A percentile compares a stretch with the other conserved stretches of the same genome.
These are phyloP conservation scores for Aureobasidium namibiae DNA, from an alignment of 2,329 filamentous ascomycete species.

Conservation along the genomic window DNA sequence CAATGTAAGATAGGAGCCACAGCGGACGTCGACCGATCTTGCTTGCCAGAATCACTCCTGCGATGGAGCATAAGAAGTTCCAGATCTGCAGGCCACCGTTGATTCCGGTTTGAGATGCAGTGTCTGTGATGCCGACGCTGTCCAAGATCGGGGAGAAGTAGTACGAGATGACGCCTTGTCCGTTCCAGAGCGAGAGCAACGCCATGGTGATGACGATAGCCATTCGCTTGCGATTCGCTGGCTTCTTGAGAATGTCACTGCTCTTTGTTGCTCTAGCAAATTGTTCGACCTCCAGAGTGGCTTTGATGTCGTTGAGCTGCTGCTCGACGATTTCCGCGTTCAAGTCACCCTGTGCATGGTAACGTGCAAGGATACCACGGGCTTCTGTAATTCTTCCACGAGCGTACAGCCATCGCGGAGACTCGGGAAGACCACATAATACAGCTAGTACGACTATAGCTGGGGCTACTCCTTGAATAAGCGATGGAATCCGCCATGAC, in stretches of 20 bases:
- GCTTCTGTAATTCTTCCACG: conserved; percentile 38
- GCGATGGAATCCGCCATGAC: conserved; percentile 21
- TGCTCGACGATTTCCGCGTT: conserved; percentile 48
- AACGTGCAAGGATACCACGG: conserved; percentile 31
- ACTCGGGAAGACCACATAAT: conserved; percentile 36
- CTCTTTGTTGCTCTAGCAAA: not conserved
- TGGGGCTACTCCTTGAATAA: conserved; percentile 46
- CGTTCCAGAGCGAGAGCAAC: conserved; percentile 48
- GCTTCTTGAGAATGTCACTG: conserved; percentile 43
- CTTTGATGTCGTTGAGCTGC: conserved; percentile 60
- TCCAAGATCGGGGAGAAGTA: conserved; percentile 24
- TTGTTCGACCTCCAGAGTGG: not conserved
- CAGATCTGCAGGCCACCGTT: conserved; percentile 51
- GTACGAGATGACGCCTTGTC: conserved; percentile 40
- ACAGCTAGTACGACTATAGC: conserved; percentile 37
- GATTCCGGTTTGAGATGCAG: conserved; percentile 29
- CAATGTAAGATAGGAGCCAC: conserved; percentile 28
- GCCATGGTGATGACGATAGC: conserved; percentile 43
- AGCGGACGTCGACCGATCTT: conserved; percentile 26
- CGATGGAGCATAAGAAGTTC: conserved; percentile 49
- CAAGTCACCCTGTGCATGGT: conserved; percentile 31
- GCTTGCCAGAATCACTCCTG: conserved; percentile 27
- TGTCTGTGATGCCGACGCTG: conserved; percentile 21
- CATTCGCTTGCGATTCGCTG: conserved; percentile 45
- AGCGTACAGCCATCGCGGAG: conserved; percentile 38